Base-by-base conservation (phyloP, 1,284 basidiomycete species). In the Schizophyllum commune region DNA sequence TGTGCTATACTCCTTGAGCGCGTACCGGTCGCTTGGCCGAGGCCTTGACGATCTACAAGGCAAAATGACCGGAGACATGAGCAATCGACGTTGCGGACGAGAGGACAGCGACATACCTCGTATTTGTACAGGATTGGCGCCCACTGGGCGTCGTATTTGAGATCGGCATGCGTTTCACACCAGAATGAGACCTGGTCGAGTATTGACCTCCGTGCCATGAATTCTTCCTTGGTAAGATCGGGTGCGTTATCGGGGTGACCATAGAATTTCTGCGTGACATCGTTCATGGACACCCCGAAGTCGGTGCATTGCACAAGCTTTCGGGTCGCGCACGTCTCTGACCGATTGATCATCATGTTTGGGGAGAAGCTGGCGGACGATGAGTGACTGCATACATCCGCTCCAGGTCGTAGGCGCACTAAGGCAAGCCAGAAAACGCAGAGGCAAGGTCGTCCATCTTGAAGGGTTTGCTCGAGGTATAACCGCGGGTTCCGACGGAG, bases 301-400 rank as follows among this genome's bases (percentile, higher is more conserved):
- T 59, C 56, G 5, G 68, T 61, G 60, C 71, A 73, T 58, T 74
- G 71, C 4, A 64, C 56, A 7, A 71, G 63, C 58, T 64, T 65
- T 5, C 67, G 66, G 33, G 72, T 68, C 6, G 71, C 71, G 58
- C 71, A 74, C 11, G 66, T 70, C 34, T 70, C 71, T 32, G 71
- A 72, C 4, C 64, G 61, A 58, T 71, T 69, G 59, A 70, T 58
- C 64, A 65, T 66, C 70, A 70, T 69, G 63, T 69, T 63, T 7
- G 68, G 70, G 51, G 63, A 65, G 59, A 69, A 69, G 52, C 68
- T 71, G 21, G 39, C 27, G 27, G 39, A 47, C 9, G 8, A 9
- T 47, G 39, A 13, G 27, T 5, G 5, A 3, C 27, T 27, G 27
- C 27, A 27, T 27, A 27, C 27, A 5, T 3, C 5, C 27, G 3